phyloP scores from a whole-genome alignment of 176 grass and related monocot species.

The Melocanna baccifera region DNA sequence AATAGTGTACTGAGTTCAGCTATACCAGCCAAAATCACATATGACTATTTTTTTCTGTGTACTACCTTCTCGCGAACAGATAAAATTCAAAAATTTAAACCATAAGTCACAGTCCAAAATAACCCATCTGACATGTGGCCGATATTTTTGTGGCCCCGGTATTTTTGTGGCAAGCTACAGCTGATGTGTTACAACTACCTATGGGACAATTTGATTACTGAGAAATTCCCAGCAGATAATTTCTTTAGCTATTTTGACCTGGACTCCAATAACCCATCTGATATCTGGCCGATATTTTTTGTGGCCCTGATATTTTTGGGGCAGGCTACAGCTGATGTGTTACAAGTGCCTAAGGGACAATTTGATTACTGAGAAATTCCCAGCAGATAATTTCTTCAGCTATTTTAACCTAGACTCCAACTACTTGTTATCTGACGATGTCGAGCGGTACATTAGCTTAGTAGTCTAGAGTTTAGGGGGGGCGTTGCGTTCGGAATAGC shows the following conservation, averaged over 20 bases:
- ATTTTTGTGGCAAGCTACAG: constrained; percentile 65
- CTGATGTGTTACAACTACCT: constrained; percentile 97
- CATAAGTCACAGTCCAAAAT: no score
- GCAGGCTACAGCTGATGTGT: constrained; percentile 94
- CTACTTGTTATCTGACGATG: constrained; percentile 60
- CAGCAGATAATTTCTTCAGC: constrained; percentile 60
- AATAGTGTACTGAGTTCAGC: no score
- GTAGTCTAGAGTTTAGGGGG: no score
- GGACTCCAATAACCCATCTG: constrained; percentile 35
- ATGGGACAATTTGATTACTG: constrained; percentile 64
- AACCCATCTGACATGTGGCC: constrained; percentile 9
- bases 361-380: constrained; percentile 50
- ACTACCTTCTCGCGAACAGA: no score
- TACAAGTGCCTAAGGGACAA: constrained; percentile 90
- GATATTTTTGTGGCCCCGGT: constrained; percentile 23
- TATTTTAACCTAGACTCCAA: constrained; percentile 67
- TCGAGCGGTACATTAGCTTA: constrained; percentile 60
- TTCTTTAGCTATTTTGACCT: constrained; percentile 85
- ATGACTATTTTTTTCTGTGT: no score
- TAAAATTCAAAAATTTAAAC: no score
- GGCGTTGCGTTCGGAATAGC: no score
- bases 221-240: constrained; percentile 48
- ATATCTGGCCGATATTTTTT: constrained; percentile 28
- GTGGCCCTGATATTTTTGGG: constrained; percentile 29
- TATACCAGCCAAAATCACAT: no score